phyloP scores from a whole-genome alignment of 495 filamentous ascomycete genomes.

The Eremomyces bilateralis region DNA sequence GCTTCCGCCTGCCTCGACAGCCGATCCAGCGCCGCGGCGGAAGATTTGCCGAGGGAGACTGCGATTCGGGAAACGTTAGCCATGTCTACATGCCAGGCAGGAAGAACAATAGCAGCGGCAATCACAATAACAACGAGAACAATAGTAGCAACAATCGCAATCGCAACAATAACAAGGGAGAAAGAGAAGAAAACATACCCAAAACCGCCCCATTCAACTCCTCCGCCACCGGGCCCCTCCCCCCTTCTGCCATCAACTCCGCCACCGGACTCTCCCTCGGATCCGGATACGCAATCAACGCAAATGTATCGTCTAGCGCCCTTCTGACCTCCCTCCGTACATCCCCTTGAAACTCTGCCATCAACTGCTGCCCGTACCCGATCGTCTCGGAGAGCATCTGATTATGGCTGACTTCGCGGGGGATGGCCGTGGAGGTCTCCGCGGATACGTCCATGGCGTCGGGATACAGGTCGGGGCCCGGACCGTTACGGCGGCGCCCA shows the following conservation, averaged over 20 bases:
- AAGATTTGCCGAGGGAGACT: conserved; percentile 84
- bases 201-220: conserved; percentile 88
- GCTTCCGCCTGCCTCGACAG: conserved; percentile 74
- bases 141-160: too few relatives aligned
- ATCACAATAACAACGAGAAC: too few relatives aligned
- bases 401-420: conserved; percentile 24
- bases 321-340: conserved; percentile 42
- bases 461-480: too few relatives aligned
- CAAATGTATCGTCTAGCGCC: conserved; percentile 67
- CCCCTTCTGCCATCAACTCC: conserved; percentile 55
- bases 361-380: conserved; percentile 59
- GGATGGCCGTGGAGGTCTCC: neutral
- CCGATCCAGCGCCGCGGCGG: conserved; percentile 66
- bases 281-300: conserved; percentile 69
- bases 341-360: conserved; percentile 53
- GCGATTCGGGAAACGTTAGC: conserved; percentile 10
- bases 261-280: conserved; percentile 51
- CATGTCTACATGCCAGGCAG: conserved; percentile 4
- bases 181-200: conserved; percentile 43
- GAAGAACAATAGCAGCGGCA: conserved; percentile 2
- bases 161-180: conserved; percentile 1
- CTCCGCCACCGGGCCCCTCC: conserved; percentile 66
- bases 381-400: conserved; percentile 46
- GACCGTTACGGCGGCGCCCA: conserved; percentile 21
- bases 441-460: conserved; percentile 28